Evolutionary conservation across 2,329 filamentous ascomycete genomes (phyloP).

Genomic region (Botrytis cinerea): DNA sequence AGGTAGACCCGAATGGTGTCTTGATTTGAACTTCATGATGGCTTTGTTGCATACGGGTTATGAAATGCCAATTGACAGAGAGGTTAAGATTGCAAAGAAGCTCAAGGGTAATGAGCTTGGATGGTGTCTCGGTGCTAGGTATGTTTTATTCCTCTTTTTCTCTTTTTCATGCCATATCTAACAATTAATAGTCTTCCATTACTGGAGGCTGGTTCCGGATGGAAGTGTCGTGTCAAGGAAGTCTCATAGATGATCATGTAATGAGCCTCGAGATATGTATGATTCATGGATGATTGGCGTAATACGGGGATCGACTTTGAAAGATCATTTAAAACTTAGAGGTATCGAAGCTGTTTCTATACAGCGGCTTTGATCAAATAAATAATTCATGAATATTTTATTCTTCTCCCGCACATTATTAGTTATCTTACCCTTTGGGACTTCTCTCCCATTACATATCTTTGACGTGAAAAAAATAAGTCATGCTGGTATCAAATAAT

Average conservation of each 20-base stretch:
- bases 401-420: neutral
- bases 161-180: constrained; percentile 38
- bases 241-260: constrained; percentile 54
- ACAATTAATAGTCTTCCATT: constrained; percentile 70
- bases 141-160: constrained; percentile 43
- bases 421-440: neutral
- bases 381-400: constrained; percentile 17
- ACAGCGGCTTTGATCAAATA: constrained; percentile 7
- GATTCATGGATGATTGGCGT: constrained; percentile 23
- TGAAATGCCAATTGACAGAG: constrained; percentile 94
- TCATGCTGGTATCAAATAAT: neutral
- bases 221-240: constrained; percentile 84
- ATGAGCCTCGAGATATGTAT: constrained; percentile 19
- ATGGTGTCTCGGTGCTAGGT: constrained; percentile 97
- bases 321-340: constrained; percentile 13
- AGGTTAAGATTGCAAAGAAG: constrained; percentile 98
- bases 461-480: neutral
- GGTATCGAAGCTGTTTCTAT: neutral
- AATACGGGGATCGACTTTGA: constrained; percentile 9
- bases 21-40: constrained; percentile 97
- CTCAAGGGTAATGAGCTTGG: constrained; percentile 96
- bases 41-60: constrained; percentile 92
- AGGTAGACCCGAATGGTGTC: constrained; percentile 84
- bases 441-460: neutral
- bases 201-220: constrained; percentile 78